Percentiles rank a stretch among this genome's conserved stretches.
These are phyloP conservation scores for Pholiota conissans DNA, from an alignment of 768 basidiomycete species.

Conservation along the genomic window DNA sequence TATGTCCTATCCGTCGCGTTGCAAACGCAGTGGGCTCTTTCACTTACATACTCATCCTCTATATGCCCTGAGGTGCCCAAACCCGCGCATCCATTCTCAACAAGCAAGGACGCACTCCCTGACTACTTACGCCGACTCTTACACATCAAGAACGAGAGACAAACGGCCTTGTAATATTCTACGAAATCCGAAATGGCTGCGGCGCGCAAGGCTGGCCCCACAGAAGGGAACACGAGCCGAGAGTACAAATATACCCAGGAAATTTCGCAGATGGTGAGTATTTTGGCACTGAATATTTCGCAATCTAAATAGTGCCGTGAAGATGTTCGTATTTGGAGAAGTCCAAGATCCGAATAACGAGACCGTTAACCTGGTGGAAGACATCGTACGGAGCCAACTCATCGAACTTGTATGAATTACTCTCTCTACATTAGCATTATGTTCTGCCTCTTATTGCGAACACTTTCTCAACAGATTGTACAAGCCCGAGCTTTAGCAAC, in stretches of 20 bases:
- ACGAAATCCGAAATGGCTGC: neutral
- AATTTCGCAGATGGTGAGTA: constrained; percentile 87
- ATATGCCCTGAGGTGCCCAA: too few relatives aligned
- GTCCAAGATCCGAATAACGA: constrained; percentile 87
- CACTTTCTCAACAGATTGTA: constrained; percentile 57
- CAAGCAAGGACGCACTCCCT: too few relatives aligned
- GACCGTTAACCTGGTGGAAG: constrained; percentile 93
- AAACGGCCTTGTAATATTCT: too few relatives aligned
- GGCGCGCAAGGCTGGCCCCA: neutral
- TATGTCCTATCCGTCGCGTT: too few relatives aligned
- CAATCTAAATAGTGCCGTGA: constrained; percentile 1
- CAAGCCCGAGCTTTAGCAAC: constrained; percentile 85
- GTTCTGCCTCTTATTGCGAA: neutral
- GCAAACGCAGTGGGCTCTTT: too few relatives aligned
- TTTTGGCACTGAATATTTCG: too few relatives aligned
- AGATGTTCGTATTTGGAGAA: constrained; percentile 99
- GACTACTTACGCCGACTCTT: too few relatives aligned
- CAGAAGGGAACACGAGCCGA: constrained; percentile 6
- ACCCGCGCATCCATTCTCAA: too few relatives aligned
- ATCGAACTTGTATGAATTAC: constrained; percentile 72
- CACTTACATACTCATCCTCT: too few relatives aligned
- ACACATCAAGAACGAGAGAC: too few relatives aligned
- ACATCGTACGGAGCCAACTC: constrained; percentile 87
- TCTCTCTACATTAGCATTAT: neutral
- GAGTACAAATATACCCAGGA: constrained; percentile 92